Evolutionary conservation across 192 early-diverging fungal species (phyloP), one percentile per base, ranked within the genome.

Genomic region (Spinellus fusiger): DNA sequence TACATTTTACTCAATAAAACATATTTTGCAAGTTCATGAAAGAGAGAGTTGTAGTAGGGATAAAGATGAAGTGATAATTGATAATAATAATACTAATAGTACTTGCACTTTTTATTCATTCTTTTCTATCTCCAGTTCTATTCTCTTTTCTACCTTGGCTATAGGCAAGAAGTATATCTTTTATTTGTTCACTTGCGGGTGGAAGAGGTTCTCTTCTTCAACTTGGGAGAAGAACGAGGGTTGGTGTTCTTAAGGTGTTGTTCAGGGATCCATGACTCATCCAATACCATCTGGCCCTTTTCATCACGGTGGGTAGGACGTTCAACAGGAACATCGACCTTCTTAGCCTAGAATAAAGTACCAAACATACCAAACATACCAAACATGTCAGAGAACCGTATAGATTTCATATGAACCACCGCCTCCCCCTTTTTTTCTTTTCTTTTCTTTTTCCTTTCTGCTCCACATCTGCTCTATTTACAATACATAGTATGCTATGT

Each of bases 191-290:
- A 44, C 40, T 44, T 44, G 40, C 40, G 40, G 18, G 2, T 54
- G 34, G 61, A 53, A 57, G 53, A 10, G n/a, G n/a, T n/a, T 69
- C 70, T 56, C 70, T 72, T 72, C 47, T 66, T 66, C 8, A 49
- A 46, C 59, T 65, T 66, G 29, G 70, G 64, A 48, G 64, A 66
- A 27, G 56, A 56, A 27, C 51, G 61, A 25, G 56, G 44, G 35
- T 32, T 61, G 20, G 27, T 22, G 23, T 66, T 62, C 56, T 65
- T 71, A 12, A 78, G 52, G 38, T 74, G 73, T 37, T 73, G 65
- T 25, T 79, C 75, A 15, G 81, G 81, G 40, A 83, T 81, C 81
- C 81, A 83, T 29, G 72, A 74, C 57, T 79, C 62, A 64, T 80
- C 77, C 22, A 70, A 69, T 37, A 73, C 69, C 62, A 71, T 49